Base-by-base conservation (phyloP, 441 rosid genomes). In the Arabidopsis lyrata region DNA sequence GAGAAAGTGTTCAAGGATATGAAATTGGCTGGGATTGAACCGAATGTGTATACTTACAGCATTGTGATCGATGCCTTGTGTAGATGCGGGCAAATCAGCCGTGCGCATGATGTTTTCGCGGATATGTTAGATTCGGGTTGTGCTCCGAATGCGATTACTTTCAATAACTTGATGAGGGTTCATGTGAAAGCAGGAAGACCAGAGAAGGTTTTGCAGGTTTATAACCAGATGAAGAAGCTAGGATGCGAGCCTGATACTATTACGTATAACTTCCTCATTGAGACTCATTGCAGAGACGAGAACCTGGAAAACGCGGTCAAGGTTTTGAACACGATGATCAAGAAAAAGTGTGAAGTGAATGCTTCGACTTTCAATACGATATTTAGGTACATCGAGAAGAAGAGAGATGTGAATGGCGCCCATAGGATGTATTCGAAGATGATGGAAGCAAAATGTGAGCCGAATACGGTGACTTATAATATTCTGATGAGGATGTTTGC, bases 131-230 rank as follows among this genome's bases (percentile, higher is more conserved):
- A 86, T 64, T 81, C 77, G 0, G 93, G 93, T 0, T 80, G 86
- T 69, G 54, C 82, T 31, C 99, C 97, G 0, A 95, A 95, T 63
- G 83, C 99, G 0, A 79, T 90, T 31, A 92, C 97, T 55, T 95
- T 92, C 13, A 95, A 95, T 50, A 92, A 82, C 69, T 68, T 95
- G 72, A 92, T 95, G 96, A 81, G 97, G 31, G 90, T 88, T 69
- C 97, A 95, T 69, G 97, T 89, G 24, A 92, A 92, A 72, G 89
- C 94, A 0, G 87, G 97, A 4, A 83, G 95, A 75, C 88, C 93
- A 0, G 97, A 92, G 86, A 95, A 95, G 74, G 97, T 90, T 71
- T 66, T 95, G 77, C 97, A 95, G 75, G 96, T 92, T 6, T 89
- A 89, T 79, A 94, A 94, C 70, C 97, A 90, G 78, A 92, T 94